Base-by-base conservation (phyloP, 2,329 filamentous ascomycete species). In the Eutypella sp. region DNA sequence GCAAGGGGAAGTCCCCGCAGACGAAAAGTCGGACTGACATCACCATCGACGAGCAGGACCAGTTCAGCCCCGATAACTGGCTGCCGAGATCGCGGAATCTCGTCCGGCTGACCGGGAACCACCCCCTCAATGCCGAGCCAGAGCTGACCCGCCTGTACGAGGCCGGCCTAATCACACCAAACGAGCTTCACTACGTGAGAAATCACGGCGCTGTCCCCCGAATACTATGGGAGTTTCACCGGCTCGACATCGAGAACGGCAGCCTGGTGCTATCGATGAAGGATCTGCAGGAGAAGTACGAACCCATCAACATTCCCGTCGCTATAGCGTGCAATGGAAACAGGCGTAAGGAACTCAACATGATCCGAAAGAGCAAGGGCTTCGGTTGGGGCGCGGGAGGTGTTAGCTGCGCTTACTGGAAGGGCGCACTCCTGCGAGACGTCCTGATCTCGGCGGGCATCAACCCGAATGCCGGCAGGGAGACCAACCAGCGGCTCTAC, bases 21-120 rank as follows among this genome's bases (percentile, higher is more conserved):
- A 31, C 13, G n/a, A 11, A 0, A 50, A 51, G 25, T 18, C 37
- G 5, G 9, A 40, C 15, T 10, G 11, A 49, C 41, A 61, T 69
- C 9, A 57, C 59, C 6, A 69, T 77, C 44, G 70, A 76, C 41
- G 73, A 75, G 51, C 61, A 64, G 3, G 75, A 79, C 48, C 72
- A 76, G 36, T 73, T 73, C 50, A 70, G 68, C 2, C 74, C 74
- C 0, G 74, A 79, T 55, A 78, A 76, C 47, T 78, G 74, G 75
- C 62, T 79, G 2, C 74, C 74, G 3, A 67, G 74, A 8, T 68
- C 65, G 1, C 59, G 62, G 1, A 55, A 72, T 22, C 63, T 79
- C 4, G 71, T 77, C 29, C 29, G 29, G 7, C 16, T 33, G 13
- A n/a, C 29, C 2, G 29, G 29, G 16, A 33, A n/a, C 5, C 74